Evolutionary conservation across 306 rosid genomes (phyloP).

Genomic region (Acacia crassicarpa): DNA sequence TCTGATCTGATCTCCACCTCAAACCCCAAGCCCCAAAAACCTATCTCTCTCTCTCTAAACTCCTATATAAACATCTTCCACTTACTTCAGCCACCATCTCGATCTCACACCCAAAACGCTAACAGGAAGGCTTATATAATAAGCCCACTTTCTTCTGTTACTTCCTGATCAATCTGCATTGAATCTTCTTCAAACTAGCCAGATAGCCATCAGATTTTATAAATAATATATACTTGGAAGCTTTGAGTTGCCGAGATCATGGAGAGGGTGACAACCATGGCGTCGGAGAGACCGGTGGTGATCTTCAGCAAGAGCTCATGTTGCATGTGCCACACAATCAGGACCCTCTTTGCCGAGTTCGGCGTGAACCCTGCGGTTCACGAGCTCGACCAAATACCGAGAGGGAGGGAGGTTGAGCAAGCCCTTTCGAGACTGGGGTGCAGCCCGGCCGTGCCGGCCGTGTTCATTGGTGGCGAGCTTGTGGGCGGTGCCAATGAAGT

Average conservation of each 20-base stretch:
- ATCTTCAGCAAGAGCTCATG: conserved; percentile 88
- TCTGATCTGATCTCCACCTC: conserved; percentile 1
- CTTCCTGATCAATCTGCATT: background rate
- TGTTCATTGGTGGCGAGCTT: conserved; percentile 83
- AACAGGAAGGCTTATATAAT: background rate
- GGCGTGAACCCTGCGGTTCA: conserved; percentile 86
- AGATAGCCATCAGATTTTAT: background rate
- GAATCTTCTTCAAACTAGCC: background rate
- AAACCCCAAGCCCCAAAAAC: background rate
- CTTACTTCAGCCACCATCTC: conserved; percentile 33
- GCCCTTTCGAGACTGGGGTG: conserved; percentile 79
- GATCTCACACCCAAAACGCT: conserved; percentile 23
- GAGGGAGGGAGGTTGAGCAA: conserved; percentile 90
- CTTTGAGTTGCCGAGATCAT: conserved; percentile 18
- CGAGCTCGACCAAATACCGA: conserved; percentile 76
- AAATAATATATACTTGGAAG: background rate
- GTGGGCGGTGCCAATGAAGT: conserved; percentile 90
- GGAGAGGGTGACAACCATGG: conserved; percentile 77
- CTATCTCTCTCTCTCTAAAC: conserved; percentile 8
- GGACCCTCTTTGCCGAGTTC: conserved; percentile 66
- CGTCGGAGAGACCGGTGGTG: conserved; percentile 83
- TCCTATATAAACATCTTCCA: conserved; percentile 52
- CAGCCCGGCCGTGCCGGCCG: conserved; percentile 79
- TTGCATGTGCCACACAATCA: conserved; percentile 85
- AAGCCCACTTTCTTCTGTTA: background rate